Conservation (phyloP, 2,329 filamentous ascomycete genomes). For the Epichloe sp. region DNA sequence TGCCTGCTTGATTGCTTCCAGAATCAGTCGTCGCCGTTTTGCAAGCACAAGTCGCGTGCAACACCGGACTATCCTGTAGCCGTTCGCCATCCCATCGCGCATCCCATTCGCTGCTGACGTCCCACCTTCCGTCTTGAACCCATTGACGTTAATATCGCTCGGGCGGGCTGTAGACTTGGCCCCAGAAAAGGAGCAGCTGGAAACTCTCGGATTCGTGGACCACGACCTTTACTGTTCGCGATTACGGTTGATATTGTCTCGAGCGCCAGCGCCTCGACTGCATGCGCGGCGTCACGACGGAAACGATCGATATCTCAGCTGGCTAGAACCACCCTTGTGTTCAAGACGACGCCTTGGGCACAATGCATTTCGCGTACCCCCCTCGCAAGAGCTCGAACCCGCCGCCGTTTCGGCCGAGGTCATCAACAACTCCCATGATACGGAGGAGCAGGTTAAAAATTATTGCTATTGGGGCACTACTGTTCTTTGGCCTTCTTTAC, state of each 20-base stretch:
- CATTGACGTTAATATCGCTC: neutral
- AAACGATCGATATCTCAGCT: neutral
- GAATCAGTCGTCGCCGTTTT: neutral
- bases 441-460: conserved; percentile 52
- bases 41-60: neutral
- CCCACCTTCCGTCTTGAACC: neutral
- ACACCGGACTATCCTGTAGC: neutral
- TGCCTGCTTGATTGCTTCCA: neutral
- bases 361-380: conserved; percentile 89
- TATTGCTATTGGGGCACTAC: conserved; percentile 39
- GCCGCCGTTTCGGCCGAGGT: conserved; percentile 53
- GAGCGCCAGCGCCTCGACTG: neutral
- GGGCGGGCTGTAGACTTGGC: neutral
- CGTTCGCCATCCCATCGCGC: neutral
- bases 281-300: neutral
- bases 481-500: conserved; percentile 46
- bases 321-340: neutral
- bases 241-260: neutral
- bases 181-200: neutral
- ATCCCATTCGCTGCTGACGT: neutral
- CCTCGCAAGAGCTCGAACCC: conserved; percentile 71
- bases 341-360: conserved; percentile 11
- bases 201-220: neutral
- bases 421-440: conserved; percentile 37
- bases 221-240: neutral